Evolutionary conservation across 768 basidiomycete species (phyloP), one percentile per base, ranked within the genome.

Genomic region (Tylopilus intermedius): DNA sequence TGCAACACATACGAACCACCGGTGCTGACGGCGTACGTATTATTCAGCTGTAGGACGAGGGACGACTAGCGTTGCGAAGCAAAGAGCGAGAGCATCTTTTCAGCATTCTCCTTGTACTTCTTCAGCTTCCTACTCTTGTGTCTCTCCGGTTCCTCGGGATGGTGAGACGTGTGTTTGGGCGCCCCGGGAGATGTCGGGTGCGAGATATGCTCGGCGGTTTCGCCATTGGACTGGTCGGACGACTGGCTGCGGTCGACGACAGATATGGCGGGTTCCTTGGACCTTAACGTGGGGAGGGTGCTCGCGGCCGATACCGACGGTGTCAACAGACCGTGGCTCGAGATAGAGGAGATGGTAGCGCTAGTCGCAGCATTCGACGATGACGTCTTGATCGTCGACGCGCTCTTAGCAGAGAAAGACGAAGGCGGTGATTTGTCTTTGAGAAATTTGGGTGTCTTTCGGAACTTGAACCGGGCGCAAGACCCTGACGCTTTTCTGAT

Each of bases 51-150:
- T 7, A 45, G 47, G 30, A 33, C 10, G 26, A 57, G 5, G 9
- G 63, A 67, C 44, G 67, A 63, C 62, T 77, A 79, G 53, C 79
- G 85, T 55, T 86, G 84, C 26, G 86, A 81, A 40, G 85, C 84
- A 68, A 92, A 91, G 57, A 92, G 73, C 30, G 88, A 88, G 53
- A 92, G 76, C 50, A 92, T 79, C 58, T 91, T 91, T 74, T 90
- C 89, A 3, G 90, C 88, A 56, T 84, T 86, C 64, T 90, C 84
- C 72, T 90, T 91, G 74, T 89, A 88, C 72, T 84, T 90, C 77
- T 85, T 88, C 69, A 89, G 67, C 70, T 86, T 90, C 75, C 81
- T 88, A 63, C 68, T 82, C 79, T 79, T 84, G 55, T 74, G 73
- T 65, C 81, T 84, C 62, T 83, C 79, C n/a, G 76, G 73, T 52